Conservation (phyloP, 371 early-diverging fungal species). For the Rhizopus sp. region DNA sequence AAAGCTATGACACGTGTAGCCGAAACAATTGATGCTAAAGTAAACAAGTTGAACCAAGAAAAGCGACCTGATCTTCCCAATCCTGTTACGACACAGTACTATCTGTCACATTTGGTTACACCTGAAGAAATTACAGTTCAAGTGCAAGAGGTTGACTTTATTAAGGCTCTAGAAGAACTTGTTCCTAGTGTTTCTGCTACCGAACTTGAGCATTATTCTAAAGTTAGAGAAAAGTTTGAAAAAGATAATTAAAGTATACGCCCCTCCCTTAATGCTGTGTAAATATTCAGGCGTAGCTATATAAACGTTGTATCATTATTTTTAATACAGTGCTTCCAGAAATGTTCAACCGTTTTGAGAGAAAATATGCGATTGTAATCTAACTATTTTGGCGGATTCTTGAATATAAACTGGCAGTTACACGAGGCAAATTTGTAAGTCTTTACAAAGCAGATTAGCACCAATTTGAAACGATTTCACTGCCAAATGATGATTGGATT, state of each 20-base stretch:
- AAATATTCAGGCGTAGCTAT: too few relatives aligned
- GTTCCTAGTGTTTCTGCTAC: conserved; percentile 87
- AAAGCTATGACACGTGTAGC: conserved; percentile 94
- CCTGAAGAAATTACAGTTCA: conserved; percentile 71
- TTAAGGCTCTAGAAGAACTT: conserved; percentile 79
- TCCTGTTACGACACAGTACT: conserved; percentile 81
- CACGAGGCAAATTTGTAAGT: not conserved
- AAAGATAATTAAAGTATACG: conserved; percentile 11
- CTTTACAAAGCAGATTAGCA: not conserved
- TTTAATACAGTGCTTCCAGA: not conserved
- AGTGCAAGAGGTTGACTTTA: conserved; percentile 83
- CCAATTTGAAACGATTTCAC: not conserved
- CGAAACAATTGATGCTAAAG: conserved; percentile 71
- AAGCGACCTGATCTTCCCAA: conserved; percentile 26
- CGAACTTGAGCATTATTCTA: conserved; percentile 88
- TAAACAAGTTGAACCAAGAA: conserved; percentile 44
- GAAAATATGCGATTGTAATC: not conserved
- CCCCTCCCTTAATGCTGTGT: not conserved
- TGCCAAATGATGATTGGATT: not conserved
- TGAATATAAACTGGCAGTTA: not conserved
- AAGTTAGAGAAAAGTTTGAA: conserved; percentile 71
- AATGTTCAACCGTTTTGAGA: not conserved
- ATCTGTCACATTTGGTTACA: conserved; percentile 75
- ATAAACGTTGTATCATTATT: too few relatives aligned
- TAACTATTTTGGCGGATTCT: not conserved